A percentile compares a stretch with the other conserved stretches of the same genome.
These are phyloP conservation scores for Annulohypoxylon moriforme DNA, from an alignment of 495 filamentous ascomycete species.

Conservation along the genomic window DNA sequence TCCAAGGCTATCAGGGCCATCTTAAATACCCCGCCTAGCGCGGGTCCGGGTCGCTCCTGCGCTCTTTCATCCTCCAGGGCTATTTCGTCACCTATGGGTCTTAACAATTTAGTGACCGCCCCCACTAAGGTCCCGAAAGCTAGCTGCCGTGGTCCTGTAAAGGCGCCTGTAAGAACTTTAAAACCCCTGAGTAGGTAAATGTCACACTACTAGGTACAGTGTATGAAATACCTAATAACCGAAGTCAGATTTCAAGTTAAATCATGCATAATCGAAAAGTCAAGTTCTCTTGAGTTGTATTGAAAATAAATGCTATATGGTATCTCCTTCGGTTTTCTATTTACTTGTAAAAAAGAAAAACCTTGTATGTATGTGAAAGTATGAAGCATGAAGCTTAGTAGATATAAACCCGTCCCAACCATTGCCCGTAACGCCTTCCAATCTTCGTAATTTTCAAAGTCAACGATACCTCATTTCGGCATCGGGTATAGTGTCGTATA, in stretches of 20 bases:
- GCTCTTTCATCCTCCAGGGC: not conserved
- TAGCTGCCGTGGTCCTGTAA: too few species aligned
- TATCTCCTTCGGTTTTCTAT: not conserved
- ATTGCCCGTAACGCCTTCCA: not conserved
- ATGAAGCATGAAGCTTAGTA: not conserved
- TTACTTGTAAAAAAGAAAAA: not conserved
- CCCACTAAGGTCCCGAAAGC: not conserved
- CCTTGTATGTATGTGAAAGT: not conserved
- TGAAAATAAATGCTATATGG: not conserved
- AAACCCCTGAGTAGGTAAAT: not conserved
- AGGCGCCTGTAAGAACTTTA: not conserved
- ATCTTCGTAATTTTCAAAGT: not conserved
- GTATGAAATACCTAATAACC: too few species aligned
- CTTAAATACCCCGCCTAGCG: not conserved
- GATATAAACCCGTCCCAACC: constrained; percentile 5
- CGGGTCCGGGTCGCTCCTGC: too few species aligned
- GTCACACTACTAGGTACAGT: too few species aligned
- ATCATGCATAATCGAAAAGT: not conserved
- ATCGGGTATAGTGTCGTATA: not conserved
- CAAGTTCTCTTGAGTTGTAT: not conserved
- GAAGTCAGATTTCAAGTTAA: too few species aligned
- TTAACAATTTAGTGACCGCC: not conserved
- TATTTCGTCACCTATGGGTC: not conserved
- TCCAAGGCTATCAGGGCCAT: not conserved
- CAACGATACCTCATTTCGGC: not conserved